Evolutionary conservation across 768 basidiomycete species (phyloP).

Genomic region (Guyanaporus albipodus): DNA sequence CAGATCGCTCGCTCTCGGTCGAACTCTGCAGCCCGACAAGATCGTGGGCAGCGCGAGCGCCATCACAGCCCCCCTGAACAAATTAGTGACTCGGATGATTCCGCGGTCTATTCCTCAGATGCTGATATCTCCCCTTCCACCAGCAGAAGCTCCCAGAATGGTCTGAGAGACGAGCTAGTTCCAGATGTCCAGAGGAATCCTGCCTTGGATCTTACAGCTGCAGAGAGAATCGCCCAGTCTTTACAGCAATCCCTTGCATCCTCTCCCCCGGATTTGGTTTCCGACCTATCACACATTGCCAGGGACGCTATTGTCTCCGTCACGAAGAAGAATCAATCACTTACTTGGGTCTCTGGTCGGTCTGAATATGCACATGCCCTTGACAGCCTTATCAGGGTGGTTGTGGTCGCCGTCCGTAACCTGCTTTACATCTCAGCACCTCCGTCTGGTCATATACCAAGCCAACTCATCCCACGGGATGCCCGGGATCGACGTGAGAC

Average conservation of each 20-base stretch:
- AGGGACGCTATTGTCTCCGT: constrained; percentile 61
- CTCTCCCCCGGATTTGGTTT: constrained; percentile 52
- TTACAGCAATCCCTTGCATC: constrained; percentile 59
- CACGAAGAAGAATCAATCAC: constrained; percentile 52
- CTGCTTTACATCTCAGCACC: constrained; percentile 66
- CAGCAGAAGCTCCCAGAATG: constrained; percentile 32
- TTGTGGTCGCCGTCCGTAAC: constrained; percentile 72
- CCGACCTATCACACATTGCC: constrained; percentile 57
- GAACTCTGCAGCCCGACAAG: constrained; percentile 33
- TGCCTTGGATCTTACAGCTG: constrained; percentile 51
- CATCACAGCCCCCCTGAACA: constrained; percentile 37
- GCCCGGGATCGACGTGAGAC: constrained; percentile 42
- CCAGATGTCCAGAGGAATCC: constrained; percentile 17
- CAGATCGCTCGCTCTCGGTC: constrained; percentile 29
- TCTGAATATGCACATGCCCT: constrained; percentile 55
- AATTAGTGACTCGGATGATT: constrained; percentile 76
- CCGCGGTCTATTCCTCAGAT: constrained; percentile 44
- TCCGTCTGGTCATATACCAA: constrained; percentile 58
- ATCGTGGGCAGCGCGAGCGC: constrained; percentile 24
- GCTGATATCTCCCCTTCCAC: constrained; percentile 29
- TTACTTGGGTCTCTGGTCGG: constrained; percentile 40
- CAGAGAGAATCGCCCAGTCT: constrained; percentile 63
- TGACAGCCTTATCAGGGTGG: constrained; percentile 57
- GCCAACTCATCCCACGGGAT: constrained; percentile 47
- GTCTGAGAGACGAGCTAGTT: constrained; percentile 18